Evolutionary conservation across 2,329 filamentous ascomycete species (phyloP).

Genomic region (Ophiocordyceps robertsii): DNA sequence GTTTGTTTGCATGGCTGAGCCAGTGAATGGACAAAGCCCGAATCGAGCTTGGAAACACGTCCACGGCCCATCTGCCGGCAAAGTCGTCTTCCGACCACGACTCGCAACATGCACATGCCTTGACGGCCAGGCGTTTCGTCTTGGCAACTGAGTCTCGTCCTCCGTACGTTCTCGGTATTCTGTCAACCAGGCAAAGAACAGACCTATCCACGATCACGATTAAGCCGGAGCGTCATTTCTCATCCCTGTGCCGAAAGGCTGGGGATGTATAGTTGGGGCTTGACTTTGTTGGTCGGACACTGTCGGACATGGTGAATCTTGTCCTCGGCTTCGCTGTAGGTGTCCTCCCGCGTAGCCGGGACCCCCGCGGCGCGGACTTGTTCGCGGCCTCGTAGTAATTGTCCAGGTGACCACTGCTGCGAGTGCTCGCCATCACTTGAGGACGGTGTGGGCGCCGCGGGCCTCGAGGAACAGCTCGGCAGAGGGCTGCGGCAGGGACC

Average conservation of each 20-base stretch:
- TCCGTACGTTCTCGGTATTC: constrained; percentile 69
- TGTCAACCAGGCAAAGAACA: constrained; percentile 67
- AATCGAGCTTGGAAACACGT: too few species aligned
- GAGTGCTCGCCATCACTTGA: constrained; percentile 49
- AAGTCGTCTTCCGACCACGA: neutral
- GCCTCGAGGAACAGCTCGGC: constrained; percentile 84
- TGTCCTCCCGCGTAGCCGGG: neutral
- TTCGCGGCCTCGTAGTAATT: neutral
- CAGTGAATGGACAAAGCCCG: too few species aligned
- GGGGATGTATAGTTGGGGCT: constrained; percentile 78
- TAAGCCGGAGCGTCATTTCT: constrained; percentile 97
- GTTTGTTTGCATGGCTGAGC: too few species aligned
- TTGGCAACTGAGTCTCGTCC: constrained; percentile 49
- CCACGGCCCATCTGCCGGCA: too few species aligned
- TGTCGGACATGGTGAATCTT: neutral
- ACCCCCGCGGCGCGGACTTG: neutral
- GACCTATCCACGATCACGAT: constrained; percentile 59
- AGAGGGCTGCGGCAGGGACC: constrained; percentile 65
- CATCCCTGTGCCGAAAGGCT: constrained; percentile 66
- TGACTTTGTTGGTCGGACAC: constrained; percentile 92
- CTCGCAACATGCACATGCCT: constrained; percentile 25
- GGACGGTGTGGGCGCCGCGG: constrained; percentile 79
- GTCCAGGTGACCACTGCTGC: neutral
- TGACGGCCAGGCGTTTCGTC: constrained; percentile 39
- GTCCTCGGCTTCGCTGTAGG: neutral